These are phyloP conservation scores for Scenedesmus sp. DNA, from an alignment of 163 green algal genomes.

Conservation along the genomic window DNA sequence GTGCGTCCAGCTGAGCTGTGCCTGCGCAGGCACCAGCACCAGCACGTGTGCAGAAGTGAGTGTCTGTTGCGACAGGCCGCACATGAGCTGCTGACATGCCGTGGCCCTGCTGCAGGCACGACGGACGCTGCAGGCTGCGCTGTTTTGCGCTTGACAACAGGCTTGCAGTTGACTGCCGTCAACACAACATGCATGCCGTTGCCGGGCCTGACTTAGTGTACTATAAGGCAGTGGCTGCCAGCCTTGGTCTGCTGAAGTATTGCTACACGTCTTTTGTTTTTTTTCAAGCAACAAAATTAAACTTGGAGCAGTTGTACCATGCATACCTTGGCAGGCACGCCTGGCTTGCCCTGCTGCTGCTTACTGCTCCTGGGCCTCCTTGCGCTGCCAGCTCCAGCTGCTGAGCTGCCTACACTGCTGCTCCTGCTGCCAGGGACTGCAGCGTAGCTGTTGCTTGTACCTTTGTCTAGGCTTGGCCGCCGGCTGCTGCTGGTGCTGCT, in stretches of 20 bases:
- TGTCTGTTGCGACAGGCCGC: not conserved
- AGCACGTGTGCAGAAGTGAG: not conserved
- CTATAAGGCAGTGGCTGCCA: too few species aligned
- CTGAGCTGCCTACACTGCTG: not conserved
- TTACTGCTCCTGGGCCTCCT: not conserved
- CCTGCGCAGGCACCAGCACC: not conserved
- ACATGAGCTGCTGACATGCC: too few species aligned
- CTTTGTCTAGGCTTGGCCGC: not conserved
- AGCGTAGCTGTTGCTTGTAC: not conserved
- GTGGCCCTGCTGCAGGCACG: too few species aligned
- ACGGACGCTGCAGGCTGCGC: too few species aligned
- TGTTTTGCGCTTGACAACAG: too few species aligned
- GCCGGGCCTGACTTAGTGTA: too few species aligned
- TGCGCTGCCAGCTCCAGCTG: not conserved
- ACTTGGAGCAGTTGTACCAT: not conserved
- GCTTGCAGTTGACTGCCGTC: too few species aligned
- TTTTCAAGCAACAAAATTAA: too few species aligned
- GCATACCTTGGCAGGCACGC: not conserved
- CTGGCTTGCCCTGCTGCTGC: not conserved
- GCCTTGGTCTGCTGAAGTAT: too few species aligned
- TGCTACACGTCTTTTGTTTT: too few species aligned
- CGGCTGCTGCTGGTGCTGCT: constrained; percentile 1
- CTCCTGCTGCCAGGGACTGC: too few species aligned
- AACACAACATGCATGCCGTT: too few species aligned
- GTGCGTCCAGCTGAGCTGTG: not conserved